Evolutionary conservation across 129 eudicot genomes (phyloP), one percentile per base, ranked within the genome.

Genomic region (Silybum marianum): DNA sequence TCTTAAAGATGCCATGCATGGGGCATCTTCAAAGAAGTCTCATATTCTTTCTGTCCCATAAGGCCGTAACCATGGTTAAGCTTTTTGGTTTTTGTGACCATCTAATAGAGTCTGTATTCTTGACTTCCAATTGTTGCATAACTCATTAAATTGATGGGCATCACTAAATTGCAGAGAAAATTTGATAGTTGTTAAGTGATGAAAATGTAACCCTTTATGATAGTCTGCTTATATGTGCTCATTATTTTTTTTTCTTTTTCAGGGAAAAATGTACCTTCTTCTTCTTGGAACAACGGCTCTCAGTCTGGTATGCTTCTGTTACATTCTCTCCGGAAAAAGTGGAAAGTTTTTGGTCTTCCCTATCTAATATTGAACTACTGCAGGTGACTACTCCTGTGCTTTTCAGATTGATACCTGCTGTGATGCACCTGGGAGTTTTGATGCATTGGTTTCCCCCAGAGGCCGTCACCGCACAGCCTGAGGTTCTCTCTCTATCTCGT

Each of bases 401-500:
- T 62, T 95, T 95, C 81, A 95, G 72, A 80, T 71, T 95, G 86
- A 86, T 91, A 85, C 99, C 99, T 22, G 98, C 98, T 36, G 83
- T 93, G 65, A 83, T 88, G 91, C 99, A 91, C 88, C 85, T 95
- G 48, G 99, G 98, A 63, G 97, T 89, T 82, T 93, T 95, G 42
- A 89, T 95, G 98, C 99, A 88, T 82, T 95, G 99, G 99, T 95
- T 93, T 84, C 95, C 99, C 26, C 66, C 89, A 62, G 98, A 94
- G 23, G 84, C 78, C 78, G 84, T 77, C 78, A 60, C 72, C 74
- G 67, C 81, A 40, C 90, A 76, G 70, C 87, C 84, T 78, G 94
- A 92, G 98, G 98, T 93, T 65, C 30, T 81, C 78, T 70, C 81
- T 78, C 28, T 39, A 71, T 70, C 25, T 63, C 46, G 4, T 51